Evolutionary conservation across 108 stramenopile species (phyloP), one percentile per base, ranked within the genome.

Genomic region (Epithemia pelagica): DNA sequence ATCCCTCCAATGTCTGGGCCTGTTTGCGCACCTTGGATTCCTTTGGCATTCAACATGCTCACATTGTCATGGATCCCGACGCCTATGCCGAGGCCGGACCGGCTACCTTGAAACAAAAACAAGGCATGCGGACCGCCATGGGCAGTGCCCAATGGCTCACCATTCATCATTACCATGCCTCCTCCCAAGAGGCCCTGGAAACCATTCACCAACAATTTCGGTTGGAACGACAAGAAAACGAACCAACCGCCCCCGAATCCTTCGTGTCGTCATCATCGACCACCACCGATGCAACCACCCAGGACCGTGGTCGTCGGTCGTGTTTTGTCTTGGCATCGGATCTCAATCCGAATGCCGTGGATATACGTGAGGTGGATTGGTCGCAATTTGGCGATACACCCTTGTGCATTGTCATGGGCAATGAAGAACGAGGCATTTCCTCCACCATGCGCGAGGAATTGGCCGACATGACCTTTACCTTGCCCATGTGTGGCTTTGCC

Each of bases 1-100:
- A 98, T 65, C 96, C 97, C 0, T 85, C 84, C 66, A 98, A 98
- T 72, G 92, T 94, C 0, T 98, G 91, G 85, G 97, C 97, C 3
- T 96, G 95, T 68, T 69, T 98, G 1, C 75, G 97, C 1, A 96
- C 97, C 0, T 29, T 98, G 10, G 97, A 98, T 70, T 82, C 80
- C 31, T 92, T 91, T 75, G 87, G 89, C 1, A 78, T 92, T 52
- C 91, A 92, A 66, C 62, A 92, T 66, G 88, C 88, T 2, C 85
- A 91, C 68, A 67, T 90, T 7, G 74, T 89, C 30, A 76, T 91
- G 10, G 31, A 86, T 29, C 78, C 85, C 2, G 78, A 77, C 24
- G 56, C 52, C 30, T 94, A 89, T 59, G 27, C 63, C 54, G 89
- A 87, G 20, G 27, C 63, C 54, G 89, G 89, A 19, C 89, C 89